Evolutionary conservation across 164 flowering plant species (phyloP).

Genomic region (Tinospora cordifolia): DNA sequence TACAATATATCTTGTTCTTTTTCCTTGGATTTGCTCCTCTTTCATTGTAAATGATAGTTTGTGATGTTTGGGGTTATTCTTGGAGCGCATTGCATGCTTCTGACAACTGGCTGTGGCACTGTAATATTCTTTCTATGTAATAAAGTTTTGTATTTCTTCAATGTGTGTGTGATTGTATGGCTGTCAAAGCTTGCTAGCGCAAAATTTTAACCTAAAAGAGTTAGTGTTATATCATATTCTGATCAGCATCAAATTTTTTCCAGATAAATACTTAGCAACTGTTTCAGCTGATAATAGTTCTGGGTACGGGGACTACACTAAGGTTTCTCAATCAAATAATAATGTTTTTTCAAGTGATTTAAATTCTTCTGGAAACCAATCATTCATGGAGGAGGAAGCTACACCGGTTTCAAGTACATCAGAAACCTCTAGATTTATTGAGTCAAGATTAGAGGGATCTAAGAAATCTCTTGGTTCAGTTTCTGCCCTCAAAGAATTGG

Average conservation of each 20-base stretch:
- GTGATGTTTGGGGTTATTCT: too few species aligned
- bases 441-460: slow-evolving; percentile 53
- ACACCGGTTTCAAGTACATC: slow-evolving; percentile 32
- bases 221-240: slow-evolving; percentile 1
- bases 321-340: slow-evolving; percentile 34
- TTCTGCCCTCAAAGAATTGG: slow-evolving; percentile 28
- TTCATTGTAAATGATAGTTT: too few species aligned
- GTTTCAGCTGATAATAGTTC: slow-evolving; percentile 36
- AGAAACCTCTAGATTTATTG: slow-evolving; percentile 42
- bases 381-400: slow-evolving; percentile 41
- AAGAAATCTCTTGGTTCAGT: slow-evolving; percentile 26
- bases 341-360: slow-evolving; percentile 41
- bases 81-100: too few species aligned
- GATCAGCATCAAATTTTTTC: slow-evolving; percentile 15
- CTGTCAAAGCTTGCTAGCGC: too few species aligned
- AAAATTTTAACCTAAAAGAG: too few species aligned
- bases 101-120: too few species aligned
- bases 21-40: too few species aligned
- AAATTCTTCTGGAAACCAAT: slow-evolving; percentile 39
- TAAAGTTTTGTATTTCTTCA: too few species aligned
- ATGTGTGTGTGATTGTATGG: too few species aligned
- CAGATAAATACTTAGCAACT: slow-evolving; percentile 67
- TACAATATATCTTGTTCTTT: too few species aligned
- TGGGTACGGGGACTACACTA: slow-evolving; percentile 40
- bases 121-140: too few species aligned